phyloP scores from a whole-genome alignment of 1,284 basidiomycete genomes.

The Sanghuangporus sanghuang region DNA sequence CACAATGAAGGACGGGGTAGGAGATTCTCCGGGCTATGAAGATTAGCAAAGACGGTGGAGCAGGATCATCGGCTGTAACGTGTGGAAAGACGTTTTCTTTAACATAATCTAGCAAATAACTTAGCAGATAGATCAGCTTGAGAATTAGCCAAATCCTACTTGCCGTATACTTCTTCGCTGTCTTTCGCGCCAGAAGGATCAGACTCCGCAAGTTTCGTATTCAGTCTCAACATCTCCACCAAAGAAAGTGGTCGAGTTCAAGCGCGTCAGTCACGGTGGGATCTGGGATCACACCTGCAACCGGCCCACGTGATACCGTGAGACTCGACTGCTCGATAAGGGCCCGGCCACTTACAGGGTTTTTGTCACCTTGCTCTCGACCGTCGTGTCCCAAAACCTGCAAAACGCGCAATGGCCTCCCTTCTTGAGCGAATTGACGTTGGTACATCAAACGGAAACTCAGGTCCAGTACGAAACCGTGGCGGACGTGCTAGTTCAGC shows the following conservation, averaged over 20 bases:
- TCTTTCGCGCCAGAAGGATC: background rate
- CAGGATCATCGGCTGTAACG: background rate
- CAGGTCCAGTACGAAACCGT: slow-evolving; percentile 56
- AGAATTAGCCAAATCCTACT: background rate
- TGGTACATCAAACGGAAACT: slow-evolving; percentile 31
- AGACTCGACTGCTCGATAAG: background rate
- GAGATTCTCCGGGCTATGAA: background rate
- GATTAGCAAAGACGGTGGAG: background rate
- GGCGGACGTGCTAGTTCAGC: slow-evolving; percentile 39
- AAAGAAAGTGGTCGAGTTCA: background rate
- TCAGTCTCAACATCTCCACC: background rate
- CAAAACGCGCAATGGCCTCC: slow-evolving; percentile 44
- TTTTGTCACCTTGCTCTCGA: background rate
- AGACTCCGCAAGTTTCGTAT: background rate
- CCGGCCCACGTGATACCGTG: background rate
- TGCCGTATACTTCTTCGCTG: background rate
- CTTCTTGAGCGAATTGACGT: slow-evolving; percentile 64
- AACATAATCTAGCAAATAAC: background rate
- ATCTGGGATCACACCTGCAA: background rate
- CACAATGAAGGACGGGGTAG: background rate
- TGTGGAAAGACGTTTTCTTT: background rate
- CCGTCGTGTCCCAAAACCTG: background rate
- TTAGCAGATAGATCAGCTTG: background rate
- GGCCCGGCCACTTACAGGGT: background rate
- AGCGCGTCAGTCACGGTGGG: background rate